phyloP scores from a whole-genome alignment of 495 filamentous ascomycete genomes.

The Bacidia rubella region DNA sequence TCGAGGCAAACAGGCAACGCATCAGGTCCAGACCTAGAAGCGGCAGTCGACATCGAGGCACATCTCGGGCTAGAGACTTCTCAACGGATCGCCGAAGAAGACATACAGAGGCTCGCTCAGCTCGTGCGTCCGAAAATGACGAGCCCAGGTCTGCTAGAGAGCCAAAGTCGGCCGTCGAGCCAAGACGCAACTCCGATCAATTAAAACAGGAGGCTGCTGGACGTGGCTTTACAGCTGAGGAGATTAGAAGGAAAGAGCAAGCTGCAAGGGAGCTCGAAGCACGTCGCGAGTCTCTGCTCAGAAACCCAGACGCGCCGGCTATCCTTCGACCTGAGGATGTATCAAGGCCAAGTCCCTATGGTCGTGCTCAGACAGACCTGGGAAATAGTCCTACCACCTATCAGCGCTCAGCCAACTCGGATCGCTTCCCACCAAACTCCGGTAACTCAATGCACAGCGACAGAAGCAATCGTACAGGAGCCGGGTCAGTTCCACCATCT shows the following conservation, averaged over 20 bases:
- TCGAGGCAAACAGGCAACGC: slow-evolving; percentile 46
- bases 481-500: slow-evolving; percentile 19
- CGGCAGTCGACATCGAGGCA: slow-evolving; percentile 39
- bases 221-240: slow-evolving; percentile 24
- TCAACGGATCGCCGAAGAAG: slow-evolving; percentile 35
- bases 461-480: slow-evolving; percentile 3
- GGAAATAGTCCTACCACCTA: slow-evolving; percentile 22
- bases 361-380: slow-evolving; percentile 25
- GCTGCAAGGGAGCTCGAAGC: slow-evolving; percentile 81
- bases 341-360: slow-evolving; percentile 17
- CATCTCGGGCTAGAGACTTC: slow-evolving; percentile 30
- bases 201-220: slow-evolving; percentile 4
- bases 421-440: slow-evolving; percentile 9
- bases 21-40: slow-evolving; percentile 48
- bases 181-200: slow-evolving; percentile 15
- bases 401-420: slow-evolving; percentile 10
- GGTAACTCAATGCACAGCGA: slow-evolving; percentile 8
- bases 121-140: slow-evolving; percentile 31
- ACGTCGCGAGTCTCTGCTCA: slow-evolving; percentile 65
- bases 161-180: too few species aligned
- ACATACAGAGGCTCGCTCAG: slow-evolving; percentile 21
- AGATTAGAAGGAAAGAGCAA: slow-evolving; percentile 52
- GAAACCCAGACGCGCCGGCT: slow-evolving; percentile 61
- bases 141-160: slow-evolving; percentile 17
- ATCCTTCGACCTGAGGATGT: slow-evolving; percentile 66